Evolutionary conservation across 192 early-diverging fungal species (phyloP).

Genomic region (Backusella luteola): DNA sequence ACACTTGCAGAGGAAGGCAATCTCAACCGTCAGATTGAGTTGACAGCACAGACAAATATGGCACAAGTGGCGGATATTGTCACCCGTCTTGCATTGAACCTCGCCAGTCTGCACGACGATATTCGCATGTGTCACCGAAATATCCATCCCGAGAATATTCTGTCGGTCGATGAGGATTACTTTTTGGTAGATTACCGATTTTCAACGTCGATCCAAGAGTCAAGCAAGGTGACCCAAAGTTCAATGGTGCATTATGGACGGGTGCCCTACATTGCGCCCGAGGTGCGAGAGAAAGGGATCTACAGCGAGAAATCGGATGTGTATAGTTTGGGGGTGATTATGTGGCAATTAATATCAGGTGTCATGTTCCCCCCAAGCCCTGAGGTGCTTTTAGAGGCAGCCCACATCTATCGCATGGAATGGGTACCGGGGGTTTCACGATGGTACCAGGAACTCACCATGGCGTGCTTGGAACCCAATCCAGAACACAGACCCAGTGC

Average conservation of each 20-base stretch:
- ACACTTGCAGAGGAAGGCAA: conserved; percentile 32
- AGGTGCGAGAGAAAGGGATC: conserved; percentile 18
- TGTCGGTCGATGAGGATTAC: conserved; percentile 27
- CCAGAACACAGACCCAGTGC: conserved; percentile 28
- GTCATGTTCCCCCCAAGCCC: conserved; percentile 24
- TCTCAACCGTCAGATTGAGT: conserved; percentile 19
- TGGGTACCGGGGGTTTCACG: conserved; percentile 30
- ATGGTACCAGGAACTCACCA: conserved; percentile 29
- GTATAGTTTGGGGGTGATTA: conserved; percentile 24
- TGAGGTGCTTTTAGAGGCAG: conserved; percentile 16
- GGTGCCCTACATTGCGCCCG: conserved; percentile 32
- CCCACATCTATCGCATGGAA: conserved; percentile 27
- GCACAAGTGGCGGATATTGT: conserved; percentile 15
- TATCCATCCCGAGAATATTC: conserved; percentile 29
- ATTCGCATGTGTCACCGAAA: conserved; percentile 36
- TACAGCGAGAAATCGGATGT: conserved; percentile 32
- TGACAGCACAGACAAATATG: conserved; percentile 15
- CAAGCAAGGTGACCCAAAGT: conserved; percentile 17
- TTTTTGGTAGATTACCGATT: conserved; percentile 32
- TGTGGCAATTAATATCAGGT: conserved; percentile 34
- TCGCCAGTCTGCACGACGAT: conserved; percentile 33
- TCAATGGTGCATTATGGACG: conserved; percentile 33
- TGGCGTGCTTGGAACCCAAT: conserved; percentile 26
- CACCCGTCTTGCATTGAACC: conserved; percentile 27
- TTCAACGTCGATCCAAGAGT: conserved; percentile 30